Conservation (phyloP, 345 rosid species). For the Camelina laxa region DNA sequence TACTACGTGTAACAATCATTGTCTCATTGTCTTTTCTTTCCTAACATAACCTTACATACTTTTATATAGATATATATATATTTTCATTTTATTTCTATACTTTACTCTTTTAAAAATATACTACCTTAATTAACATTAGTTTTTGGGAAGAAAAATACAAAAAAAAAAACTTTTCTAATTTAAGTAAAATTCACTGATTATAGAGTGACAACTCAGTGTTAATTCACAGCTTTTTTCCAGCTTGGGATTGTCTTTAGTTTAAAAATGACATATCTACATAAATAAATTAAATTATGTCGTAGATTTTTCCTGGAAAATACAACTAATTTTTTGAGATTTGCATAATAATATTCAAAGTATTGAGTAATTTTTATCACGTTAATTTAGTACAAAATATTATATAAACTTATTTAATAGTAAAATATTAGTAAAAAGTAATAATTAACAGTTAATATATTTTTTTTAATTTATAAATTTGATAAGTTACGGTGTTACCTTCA, state of each 20-base stretch:
- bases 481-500: background rate
- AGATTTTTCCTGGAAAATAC: background rate
- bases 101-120: background rate
- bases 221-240: background rate
- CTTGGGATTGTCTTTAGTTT: background rate
- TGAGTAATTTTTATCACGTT: background rate
- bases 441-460: background rate
- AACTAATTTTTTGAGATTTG: background rate
- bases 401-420: background rate
- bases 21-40: background rate
- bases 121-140: background rate
- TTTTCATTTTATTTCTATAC: background rate
- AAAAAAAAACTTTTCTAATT: background rate
- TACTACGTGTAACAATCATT: conserved; percentile 1
- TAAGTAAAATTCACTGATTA: background rate
- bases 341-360: background rate
- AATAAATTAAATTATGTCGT: background rate
- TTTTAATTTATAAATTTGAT: background rate
- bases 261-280: background rate
- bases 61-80: no score
- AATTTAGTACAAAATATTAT: background rate
- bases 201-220: background rate
- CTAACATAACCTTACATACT: background rate
- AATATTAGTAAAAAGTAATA: background rate
- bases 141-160: background rate